Percentiles rank a stretch among this genome's conserved stretches.
These are phyloP conservation scores for Endoconidiophora laricicola DNA, from an alignment of 2,329 filamentous ascomycete genomes.

Conservation along the genomic window DNA sequence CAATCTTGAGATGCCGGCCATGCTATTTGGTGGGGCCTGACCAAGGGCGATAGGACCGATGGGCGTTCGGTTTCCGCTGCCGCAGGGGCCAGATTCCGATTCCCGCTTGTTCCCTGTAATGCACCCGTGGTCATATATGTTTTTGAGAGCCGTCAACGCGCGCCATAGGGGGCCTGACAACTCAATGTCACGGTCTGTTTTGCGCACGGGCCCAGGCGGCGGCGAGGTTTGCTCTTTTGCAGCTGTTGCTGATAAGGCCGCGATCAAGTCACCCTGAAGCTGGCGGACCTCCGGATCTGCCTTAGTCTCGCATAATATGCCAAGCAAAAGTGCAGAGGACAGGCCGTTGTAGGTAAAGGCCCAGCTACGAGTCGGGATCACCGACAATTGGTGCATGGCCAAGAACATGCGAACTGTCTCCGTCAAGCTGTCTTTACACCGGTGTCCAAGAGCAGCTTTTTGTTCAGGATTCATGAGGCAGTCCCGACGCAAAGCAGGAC, in stretches of 20 bases:
- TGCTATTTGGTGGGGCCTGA: constrained; percentile 14
- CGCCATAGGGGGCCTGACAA: constrained; percentile 44
- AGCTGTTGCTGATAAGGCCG: constrained; percentile 45
- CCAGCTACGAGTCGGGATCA: constrained; percentile 50
- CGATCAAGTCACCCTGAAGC: constrained; percentile 46
- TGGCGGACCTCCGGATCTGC: constrained; percentile 45
- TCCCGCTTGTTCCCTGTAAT: constrained; percentile 37
- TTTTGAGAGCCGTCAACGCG: constrained; percentile 43
- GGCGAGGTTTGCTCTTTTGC: constrained; percentile 43
- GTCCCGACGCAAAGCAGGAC: constrained; percentile 41
- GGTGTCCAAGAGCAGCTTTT: constrained; percentile 36
- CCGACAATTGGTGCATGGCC: constrained; percentile 50
- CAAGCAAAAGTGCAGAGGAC: constrained; percentile 46
- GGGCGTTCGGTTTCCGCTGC: constrained; percentile 30
- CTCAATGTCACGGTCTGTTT: constrained; percentile 43
- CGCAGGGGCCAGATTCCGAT: constrained; percentile 27
- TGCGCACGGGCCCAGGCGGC: constrained; percentile 31
- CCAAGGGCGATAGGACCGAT: constrained; percentile 17
- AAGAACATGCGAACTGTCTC: constrained; percentile 54
- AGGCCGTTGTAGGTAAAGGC: constrained; percentile 52
- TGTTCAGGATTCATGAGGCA: constrained; percentile 34
- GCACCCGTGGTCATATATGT: constrained; percentile 50
- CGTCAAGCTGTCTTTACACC: constrained; percentile 44
- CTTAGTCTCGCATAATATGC: constrained; percentile 46
- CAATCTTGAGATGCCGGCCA: constrained; percentile 15